Conservation (phyloP, 2,329 filamentous ascomycete species). For the Hypoxylon sp. region DNA sequence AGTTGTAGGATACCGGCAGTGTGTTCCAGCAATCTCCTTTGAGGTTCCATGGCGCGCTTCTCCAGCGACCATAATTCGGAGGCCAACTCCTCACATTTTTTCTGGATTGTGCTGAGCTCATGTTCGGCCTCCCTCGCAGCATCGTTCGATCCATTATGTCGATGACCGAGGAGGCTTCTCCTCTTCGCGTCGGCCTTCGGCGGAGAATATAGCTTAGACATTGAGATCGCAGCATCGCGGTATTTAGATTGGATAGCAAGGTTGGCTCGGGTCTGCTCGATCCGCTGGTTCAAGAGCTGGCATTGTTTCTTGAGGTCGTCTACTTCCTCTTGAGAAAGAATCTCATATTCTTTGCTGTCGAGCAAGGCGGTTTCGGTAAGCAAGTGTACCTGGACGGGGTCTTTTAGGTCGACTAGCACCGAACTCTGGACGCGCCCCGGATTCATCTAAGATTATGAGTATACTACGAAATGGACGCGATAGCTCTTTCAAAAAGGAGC, state of each 20-base stretch:
- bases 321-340: slow-evolving; percentile 92
- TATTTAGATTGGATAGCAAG: slow-evolving; percentile 93
- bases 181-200: slow-evolving; percentile 64
- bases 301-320: slow-evolving; percentile 92
- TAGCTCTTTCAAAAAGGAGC: neutral
- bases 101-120: slow-evolving; percentile 80
- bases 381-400: slow-evolving; percentile 88
- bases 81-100: slow-evolving; percentile 88
- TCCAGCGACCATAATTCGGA: slow-evolving; percentile 85
- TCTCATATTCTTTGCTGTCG: slow-evolving; percentile 87
- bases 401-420: slow-evolving; percentile 73
- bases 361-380: slow-evolving; percentile 93
- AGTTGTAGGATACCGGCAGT: slow-evolving; percentile 93
- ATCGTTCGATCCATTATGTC: slow-evolving; percentile 63
- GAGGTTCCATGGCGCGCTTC: slow-evolving; percentile 80
- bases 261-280: slow-evolving; percentile 86
- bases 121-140: slow-evolving; percentile 75
- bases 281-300: slow-evolving; percentile 78
- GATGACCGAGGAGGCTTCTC: slow-evolving; percentile 66
- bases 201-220: slow-evolving; percentile 84
- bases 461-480: slow-evolving; percentile 3
- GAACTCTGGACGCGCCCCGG: slow-evolving; percentile 68
- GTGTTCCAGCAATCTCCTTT: slow-evolving; percentile 85
- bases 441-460: slow-evolving; percentile 62
- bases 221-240: slow-evolving; percentile 89